Evolutionary conservation across 768 basidiomycete genomes (phyloP).

Genomic region (Asterophora parasitica): DNA sequence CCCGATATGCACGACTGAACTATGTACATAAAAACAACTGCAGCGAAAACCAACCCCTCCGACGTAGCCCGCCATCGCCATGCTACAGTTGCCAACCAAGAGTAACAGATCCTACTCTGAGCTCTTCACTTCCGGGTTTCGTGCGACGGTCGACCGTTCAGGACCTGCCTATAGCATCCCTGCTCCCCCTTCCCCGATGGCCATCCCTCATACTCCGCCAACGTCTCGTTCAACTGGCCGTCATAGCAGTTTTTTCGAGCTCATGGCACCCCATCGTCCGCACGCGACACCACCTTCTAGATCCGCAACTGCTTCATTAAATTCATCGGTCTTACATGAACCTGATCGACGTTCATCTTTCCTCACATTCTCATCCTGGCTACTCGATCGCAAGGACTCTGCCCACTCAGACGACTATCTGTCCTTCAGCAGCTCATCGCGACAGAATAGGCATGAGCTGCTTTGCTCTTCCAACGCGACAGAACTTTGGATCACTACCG

Average conservation of each 20-base stretch:
- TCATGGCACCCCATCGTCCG: slow-evolving; percentile 17
- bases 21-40: slow-evolving; percentile 6
- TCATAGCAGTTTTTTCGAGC: slow-evolving; percentile 13
- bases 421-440: slow-evolving; percentile 17
- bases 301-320: slow-evolving; percentile 4
- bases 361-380: slow-evolving; percentile 27
- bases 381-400: slow-evolving; percentile 29
- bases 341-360: slow-evolving; percentile 27
- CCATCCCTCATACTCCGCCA: background rate
- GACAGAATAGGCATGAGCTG: slow-evolving; percentile 14
- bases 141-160: slow-evolving; percentile 29
- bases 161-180: slow-evolving; percentile 1
- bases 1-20: slow-evolving; percentile 3
- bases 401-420: slow-evolving; percentile 20
- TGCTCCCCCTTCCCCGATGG: background rate
- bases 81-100: slow-evolving; percentile 17
- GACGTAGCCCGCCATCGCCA: slow-evolving; percentile 11
- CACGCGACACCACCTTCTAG: slow-evolving; percentile 18
- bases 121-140: slow-evolving; percentile 44
- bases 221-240: slow-evolving; percentile 11
- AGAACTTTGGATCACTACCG: slow-evolving; percentile 31
- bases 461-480: slow-evolving; percentile 14
- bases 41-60: background rate
- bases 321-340: background rate
- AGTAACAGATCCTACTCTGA: slow-evolving; percentile 36